Percentiles rank a stretch among this genome's conserved stretches.
Evolutionary conservation across 2,329 filamentous ascomycete genomes (phyloP).

Genomic region (Cladosporium cucumerinum): DNA sequence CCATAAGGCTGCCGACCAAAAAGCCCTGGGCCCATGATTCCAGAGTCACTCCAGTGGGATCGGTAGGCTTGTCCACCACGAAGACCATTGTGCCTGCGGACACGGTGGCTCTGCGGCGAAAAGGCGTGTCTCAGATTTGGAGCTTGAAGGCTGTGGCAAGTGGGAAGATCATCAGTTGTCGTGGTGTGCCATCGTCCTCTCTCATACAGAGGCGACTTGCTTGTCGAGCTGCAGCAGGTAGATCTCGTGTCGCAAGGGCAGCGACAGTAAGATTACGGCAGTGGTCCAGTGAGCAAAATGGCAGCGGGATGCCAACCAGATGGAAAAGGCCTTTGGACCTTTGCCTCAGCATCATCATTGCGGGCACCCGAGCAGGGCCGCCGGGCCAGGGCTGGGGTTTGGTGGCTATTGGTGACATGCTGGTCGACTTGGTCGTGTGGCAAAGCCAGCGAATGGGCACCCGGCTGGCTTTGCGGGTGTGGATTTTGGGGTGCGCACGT

Average conservation of each 20-base stretch:
- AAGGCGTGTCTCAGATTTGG: slow-evolving; percentile 6
- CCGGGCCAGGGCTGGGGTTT: slow-evolving; percentile 8
- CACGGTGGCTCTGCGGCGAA: slow-evolving; percentile 13
- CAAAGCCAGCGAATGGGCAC: not conserved
- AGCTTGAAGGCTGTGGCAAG: not conserved
- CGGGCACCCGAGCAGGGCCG: slow-evolving; percentile 5
- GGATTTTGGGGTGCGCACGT: not conserved
- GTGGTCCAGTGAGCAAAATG: not conserved
- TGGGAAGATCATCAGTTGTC: not conserved
- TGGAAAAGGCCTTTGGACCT: not conserved
- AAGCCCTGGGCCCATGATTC: slow-evolving; percentile 35
- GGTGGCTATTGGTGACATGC: not conserved
- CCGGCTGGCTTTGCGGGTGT: not conserved
- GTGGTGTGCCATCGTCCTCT: slow-evolving; percentile 4
- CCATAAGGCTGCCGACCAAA: slow-evolving; percentile 41
- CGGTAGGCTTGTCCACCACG: slow-evolving; percentile 28
- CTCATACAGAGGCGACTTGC: not conserved
- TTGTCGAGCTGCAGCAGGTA: not conserved
- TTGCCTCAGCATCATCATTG: slow-evolving; percentile 1
- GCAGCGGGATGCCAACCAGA: not conserved
- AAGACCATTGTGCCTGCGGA: slow-evolving; percentile 22
- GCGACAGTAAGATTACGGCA: not conserved
- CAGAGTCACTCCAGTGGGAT: slow-evolving; percentile 25
- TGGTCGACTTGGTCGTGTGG: not conserved
- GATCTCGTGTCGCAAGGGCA: not conserved